Base-by-base conservation (phyloP, 202 grass and related monocot species). In the Saccharum hybrid region DNA sequence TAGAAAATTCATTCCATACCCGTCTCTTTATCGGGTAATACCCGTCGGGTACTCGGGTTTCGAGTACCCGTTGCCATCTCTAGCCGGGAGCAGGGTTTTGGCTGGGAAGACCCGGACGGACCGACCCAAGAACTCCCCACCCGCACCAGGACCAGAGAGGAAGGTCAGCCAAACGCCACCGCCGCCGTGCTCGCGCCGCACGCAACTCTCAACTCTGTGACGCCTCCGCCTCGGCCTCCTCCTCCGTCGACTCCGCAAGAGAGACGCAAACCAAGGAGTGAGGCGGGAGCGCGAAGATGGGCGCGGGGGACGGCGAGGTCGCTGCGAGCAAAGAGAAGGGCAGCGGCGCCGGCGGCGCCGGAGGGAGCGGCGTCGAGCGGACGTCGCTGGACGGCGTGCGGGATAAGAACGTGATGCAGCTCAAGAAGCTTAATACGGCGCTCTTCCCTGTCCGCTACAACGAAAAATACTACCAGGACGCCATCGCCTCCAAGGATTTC, bases 391-490 rank as follows among this genome's bases (percentile, higher is more conserved):
- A 99, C 68, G 89, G 88, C 33, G 87, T 99, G 31, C 81, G 96
- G 81, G 93, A 99, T 79, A 96, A 99, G 88, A 99, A 99, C 88
- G 74, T 99, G 71, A 99, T 99, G 96, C 93, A 96, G 89, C 88
- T 99, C 43, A 99, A 96, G 89, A 99, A 99, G 91, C 91, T 96
- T 64, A 99, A 96, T 84, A 90, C 86, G 70, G 91, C 88, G 57
- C 91, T 99, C 81, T 99, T 99, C 89, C 96, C 93, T 2, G 93
- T 99, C 63, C 87, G 93, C 41, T 99, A 99, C 93, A 96, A 96
- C 89, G 91, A 99, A 60, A 99, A 99, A 76, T 99, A 99, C 88
- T 99, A 99, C 86, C 81, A 90, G 71, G 96, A 99, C 72, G 79
- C 82, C 75, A 78, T 99, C 89, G 75, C 89, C 75, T 99, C 96